Evolutionary conservation across 257 asterid species (phyloP), one percentile per base, ranked within the genome.

Genomic region (Rhazya stricta): DNA sequence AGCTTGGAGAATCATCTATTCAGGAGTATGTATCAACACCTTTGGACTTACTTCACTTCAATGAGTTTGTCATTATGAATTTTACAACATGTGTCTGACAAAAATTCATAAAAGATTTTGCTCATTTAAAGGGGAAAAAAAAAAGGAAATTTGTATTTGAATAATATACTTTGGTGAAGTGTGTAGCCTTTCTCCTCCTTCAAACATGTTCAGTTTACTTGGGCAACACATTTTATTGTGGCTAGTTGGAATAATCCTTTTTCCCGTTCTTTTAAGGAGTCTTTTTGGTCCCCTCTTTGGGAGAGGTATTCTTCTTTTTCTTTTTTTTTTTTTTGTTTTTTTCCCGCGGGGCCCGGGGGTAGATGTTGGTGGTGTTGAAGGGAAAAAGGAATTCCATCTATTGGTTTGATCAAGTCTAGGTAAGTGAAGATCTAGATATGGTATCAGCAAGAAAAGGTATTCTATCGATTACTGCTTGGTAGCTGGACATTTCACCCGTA

Each of bases 1-100:
- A 95, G 99, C 88, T 84, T 95, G 91, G 99, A 95, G 88, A 95
- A 92, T 86, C 99, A 95, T 79, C 84, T 95, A 42, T 95, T 95
- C 77, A 92, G 99, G 86, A 86, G 99, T 95, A 89, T 34, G 92
- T 75, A 69, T 23, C 75, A 76, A 41, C 39, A 71, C 75, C 80
- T 23, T 79, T 77, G 41, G 37, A 60, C 57, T 45, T 58, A 60
- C 57, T 76, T 77, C 63, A 27, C 65, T 37, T 80, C 74, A 65
- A 58, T 74, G 62, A 41, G 54, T 43, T 79, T 72, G 27, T 56
- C 50, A 46, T 72, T 41, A 36, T 3, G 25, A 21, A 53, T 67
- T 67, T 67, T 16, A 25, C 71, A 18, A n/a, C n/a, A n/a, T n/a
- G n/a, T n/a, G n/a, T n/a, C n/a, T n/a, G n/a, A n/a, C n/a, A 6